These are phyloP conservation scores for Penicillium rolfsii DNA, from an alignment of 2,329 filamentous ascomycete species.

Conservation along the genomic window DNA sequence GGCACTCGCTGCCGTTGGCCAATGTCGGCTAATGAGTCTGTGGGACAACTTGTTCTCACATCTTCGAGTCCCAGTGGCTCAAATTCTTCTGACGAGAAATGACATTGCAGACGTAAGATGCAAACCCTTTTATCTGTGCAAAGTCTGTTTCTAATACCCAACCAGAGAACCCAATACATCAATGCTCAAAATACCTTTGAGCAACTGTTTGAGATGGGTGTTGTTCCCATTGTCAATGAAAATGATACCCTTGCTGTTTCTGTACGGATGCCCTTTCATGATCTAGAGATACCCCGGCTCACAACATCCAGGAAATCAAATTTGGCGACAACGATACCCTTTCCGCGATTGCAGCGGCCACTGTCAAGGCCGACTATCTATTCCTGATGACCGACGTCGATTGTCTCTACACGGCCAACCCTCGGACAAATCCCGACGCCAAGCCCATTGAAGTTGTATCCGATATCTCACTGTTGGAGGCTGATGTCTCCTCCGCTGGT, in stretches of 20 bases:
- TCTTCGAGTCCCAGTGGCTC: constrained; percentile 85
- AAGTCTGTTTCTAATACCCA: constrained; percentile 17
- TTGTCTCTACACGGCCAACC: constrained; percentile 95
- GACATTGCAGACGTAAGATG: constrained; percentile 85
- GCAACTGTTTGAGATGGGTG: constrained; percentile 88
- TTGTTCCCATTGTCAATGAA: constrained; percentile 98
- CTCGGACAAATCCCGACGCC: constrained; percentile 80
- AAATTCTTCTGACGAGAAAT: constrained; percentile 90
- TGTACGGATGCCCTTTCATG: constrained; percentile 39
- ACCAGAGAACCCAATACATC: constrained; percentile 82
- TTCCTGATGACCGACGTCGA: constrained; percentile 99
- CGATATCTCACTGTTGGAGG: constrained; percentile 79
- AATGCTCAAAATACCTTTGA: constrained; percentile 96
- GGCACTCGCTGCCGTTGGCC: constrained; percentile 92
- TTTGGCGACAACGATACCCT: constrained; percentile 99
- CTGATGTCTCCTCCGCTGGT: constrained; percentile 88
- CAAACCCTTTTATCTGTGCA: not conserved
- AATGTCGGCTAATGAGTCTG: constrained; percentile 90
- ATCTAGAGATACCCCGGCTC: not conserved
- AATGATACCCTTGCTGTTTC: constrained; percentile 96
- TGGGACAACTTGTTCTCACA: constrained; percentile 94
- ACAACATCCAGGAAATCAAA: constrained; percentile 74
- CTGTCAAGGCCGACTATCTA: constrained; percentile 94
- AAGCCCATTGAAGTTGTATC: constrained; percentile 89
- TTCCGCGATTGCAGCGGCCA: constrained; percentile 92